Evolutionary conservation across 2,329 filamentous ascomycete genomes (phyloP), one percentile per base, ranked within the genome.

Genomic region (Coniella vitis): DNA sequence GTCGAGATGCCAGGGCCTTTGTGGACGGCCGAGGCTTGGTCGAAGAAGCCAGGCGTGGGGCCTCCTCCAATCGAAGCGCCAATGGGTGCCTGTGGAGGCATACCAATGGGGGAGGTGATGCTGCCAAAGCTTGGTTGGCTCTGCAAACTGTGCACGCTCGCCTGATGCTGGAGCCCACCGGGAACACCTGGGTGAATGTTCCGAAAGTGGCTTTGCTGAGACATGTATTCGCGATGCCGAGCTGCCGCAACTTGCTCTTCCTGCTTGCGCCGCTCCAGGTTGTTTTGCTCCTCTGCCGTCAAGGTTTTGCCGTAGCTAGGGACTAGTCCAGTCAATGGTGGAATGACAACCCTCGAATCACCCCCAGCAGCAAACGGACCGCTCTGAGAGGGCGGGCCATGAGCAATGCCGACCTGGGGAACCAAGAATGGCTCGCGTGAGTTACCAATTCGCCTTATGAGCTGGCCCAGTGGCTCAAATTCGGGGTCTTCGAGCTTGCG

Each of bases 221-320:
- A 86, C 48, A 96, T 78, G 57, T 89, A 88, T 64, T 98, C 93
- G 57, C 95, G 89, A 66, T 98, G 93, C 37, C 93, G 85, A 39
- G 94, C 93, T 81, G 97, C 94, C 32, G 95, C 75, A 64, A 93
- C 95, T 64, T 98, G 93, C 62, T 98, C 94, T 67, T 98, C 93
- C 65, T 98, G 93, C 72, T 98, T 98, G 45, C 93, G 79, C 47
- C 93, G 81, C 69, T 98, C 93, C 2, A 98, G 73, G 35, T 95
- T 95, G 68, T 98, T 98, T 16, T 98, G 93, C 66, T 98, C 93
- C 61, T 97, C 91, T 0, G 93, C 93, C 8, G 94, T 98, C 57
- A 98, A 73, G 1, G 94, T 98, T 7, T 93, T 90, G 5, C 93
- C 93, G 64, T 97, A 98, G 63, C 88, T 95, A 0, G 93, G 94